A percentile compares a stretch with the other conserved stretches of the same genome.
Conservation (phyloP, 1,284 basidiomycete genomes). For the Austroboletus rostrupii region DNA sequence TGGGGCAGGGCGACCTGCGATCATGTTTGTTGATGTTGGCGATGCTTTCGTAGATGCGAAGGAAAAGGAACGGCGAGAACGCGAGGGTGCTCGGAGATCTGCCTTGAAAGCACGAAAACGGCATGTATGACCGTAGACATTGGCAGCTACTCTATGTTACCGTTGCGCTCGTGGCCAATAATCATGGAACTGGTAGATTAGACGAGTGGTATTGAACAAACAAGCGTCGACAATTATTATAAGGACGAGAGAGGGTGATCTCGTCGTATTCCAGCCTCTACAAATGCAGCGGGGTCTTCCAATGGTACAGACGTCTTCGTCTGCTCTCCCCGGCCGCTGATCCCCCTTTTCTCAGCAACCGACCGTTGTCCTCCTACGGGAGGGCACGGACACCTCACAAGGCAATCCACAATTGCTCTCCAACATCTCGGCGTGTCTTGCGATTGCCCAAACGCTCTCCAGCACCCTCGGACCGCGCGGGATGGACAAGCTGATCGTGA, state of each 20-base stretch:
- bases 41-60: constrained; percentile 59
- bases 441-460: constrained; percentile 85
- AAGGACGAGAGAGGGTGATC: constrained; percentile 1
- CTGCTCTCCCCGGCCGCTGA: constrained; percentile 12
- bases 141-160: not conserved
- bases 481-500: constrained; percentile 97
- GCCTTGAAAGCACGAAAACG: constrained; percentile 31
- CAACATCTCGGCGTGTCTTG: constrained; percentile 94
- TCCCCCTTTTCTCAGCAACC: constrained; percentile 66
- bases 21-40: constrained; percentile 68
- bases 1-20: constrained; percentile 43
- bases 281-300: constrained; percentile 73
- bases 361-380: constrained; percentile 87
- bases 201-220: constrained; percentile 13
- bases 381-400: constrained; percentile 97
- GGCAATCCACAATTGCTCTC: constrained; percentile 92
- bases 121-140: constrained; percentile 4
- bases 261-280: constrained; percentile 4
- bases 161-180: not conserved
- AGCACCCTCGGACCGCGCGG: constrained; percentile 97
- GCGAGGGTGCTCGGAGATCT: constrained; percentile 44
- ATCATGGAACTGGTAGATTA: too few species aligned
- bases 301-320: constrained; percentile 45
- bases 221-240: constrained; percentile 11
- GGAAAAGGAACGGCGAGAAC: constrained; percentile 47